Base-by-base conservation (phyloP, 2,329 filamentous ascomycete species). In the Stenocarpella maydis region DNA sequence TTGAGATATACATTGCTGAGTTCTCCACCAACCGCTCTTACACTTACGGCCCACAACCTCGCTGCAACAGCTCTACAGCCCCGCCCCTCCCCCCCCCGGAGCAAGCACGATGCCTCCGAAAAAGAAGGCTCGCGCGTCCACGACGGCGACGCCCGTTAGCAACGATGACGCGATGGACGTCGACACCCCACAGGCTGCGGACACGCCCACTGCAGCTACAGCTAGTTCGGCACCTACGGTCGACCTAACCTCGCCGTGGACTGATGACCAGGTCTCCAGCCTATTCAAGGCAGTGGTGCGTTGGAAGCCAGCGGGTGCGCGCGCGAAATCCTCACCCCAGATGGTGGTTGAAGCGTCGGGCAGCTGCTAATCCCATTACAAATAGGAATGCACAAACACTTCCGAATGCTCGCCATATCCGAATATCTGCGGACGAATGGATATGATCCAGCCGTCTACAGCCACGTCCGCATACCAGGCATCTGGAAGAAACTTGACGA, bases 221-320 rank as follows among this genome's bases (percentile, higher is more conserved):
- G 76, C 78, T 6, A 74, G 75, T 80, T 64, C 86, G 74, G 79
- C 80, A 71, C 73, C 80, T 60, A 71, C 78, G 71, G 73, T 82
- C 34, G 80, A 81, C 73, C 79, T 80, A 60, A 87, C 89, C 68
- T 93, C 95, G 73, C 88, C 91, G 31, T 99, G 96, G 96, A 98
- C 94, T 4, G 95, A 97, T 76, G 95, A 98, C 77, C 96, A 99
- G 80, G 92, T 97, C 74, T 94, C 93, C 1, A 95, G 94, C 49
- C 86, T 99, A 0, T 94, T 97, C 82, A 98, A 98, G 78, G 94
- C 91, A 65, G 91, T 98, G 74, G 95, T 98, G 73, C 88, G 91
- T 77, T 97, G 93, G 92, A 99, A 99, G 78, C 96, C 96, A n/a
- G 95, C 95, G 49, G 95, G 94, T 93, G 78, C 21, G 74, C 50